A percentile compares a stretch with the other conserved stretches of the same genome.
These are phyloP conservation scores for Tephrocybe sp. DNA, from an alignment of 768 basidiomycete species.

Conservation along the genomic window DNA sequence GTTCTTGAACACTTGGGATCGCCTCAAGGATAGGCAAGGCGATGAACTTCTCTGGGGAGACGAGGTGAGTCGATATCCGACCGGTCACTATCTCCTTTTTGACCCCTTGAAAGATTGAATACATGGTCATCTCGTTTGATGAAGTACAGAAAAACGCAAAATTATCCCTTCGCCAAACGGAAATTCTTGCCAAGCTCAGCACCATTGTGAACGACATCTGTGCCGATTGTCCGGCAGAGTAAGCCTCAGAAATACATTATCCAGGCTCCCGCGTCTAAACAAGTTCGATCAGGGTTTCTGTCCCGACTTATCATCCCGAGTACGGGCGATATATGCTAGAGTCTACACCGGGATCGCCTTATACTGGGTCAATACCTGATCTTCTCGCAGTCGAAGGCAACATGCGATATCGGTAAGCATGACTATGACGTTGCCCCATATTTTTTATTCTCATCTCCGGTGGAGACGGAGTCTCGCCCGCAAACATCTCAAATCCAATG, in stretches of 20 bases:
- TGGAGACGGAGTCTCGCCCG: slow-evolving; percentile 84
- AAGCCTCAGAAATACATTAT: slow-evolving; percentile 23
- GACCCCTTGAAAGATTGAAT: slow-evolving; percentile 70
- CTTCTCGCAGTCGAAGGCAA: slow-evolving; percentile 88
- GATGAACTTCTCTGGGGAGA: slow-evolving; percentile 98
- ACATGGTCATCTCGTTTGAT: slow-evolving; percentile 90
- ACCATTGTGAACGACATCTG: slow-evolving; percentile 66
- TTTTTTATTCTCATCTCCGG: background rate
- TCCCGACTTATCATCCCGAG: slow-evolving; percentile 95
- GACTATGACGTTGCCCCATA: slow-evolving; percentile 1
- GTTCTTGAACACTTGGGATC: slow-evolving; percentile 91
- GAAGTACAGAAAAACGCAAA: slow-evolving; percentile 74
- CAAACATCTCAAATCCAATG: slow-evolving; percentile 77
- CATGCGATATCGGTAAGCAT: slow-evolving; percentile 84
- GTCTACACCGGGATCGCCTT: slow-evolving; percentile 94
- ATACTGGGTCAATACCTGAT: slow-evolving; percentile 83
- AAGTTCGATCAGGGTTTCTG: slow-evolving; percentile 47
- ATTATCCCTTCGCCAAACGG: slow-evolving; percentile 91
- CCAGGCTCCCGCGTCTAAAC: background rate
- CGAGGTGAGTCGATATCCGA: slow-evolving; percentile 62
- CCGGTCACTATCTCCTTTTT: slow-evolving; percentile 9
- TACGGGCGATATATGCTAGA: slow-evolving; percentile 99
- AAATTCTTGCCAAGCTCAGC: slow-evolving; percentile 81
- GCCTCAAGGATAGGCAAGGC: slow-evolving; percentile 84
- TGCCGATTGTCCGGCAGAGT: slow-evolving; percentile 59